These are phyloP conservation scores for button mushroom (Agaricus bisporus) DNA, from an alignment of 768 basidiomycete species.

Conservation along the genomic window DNA sequence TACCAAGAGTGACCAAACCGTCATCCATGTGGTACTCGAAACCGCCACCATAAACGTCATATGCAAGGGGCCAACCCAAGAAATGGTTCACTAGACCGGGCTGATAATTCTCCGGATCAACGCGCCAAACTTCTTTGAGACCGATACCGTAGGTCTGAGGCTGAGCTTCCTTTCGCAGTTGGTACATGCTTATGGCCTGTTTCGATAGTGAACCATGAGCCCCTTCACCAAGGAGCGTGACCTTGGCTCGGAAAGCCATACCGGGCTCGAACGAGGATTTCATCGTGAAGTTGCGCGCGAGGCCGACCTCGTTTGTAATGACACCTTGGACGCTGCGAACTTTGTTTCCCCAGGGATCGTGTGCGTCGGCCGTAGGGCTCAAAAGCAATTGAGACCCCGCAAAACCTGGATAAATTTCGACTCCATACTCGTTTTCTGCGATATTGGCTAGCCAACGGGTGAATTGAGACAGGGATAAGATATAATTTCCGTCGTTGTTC, in stretches of 20 bases:
- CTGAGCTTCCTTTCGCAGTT: slow-evolving; percentile 62
- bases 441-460: slow-evolving; percentile 85
- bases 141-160: slow-evolving; percentile 96
- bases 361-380: slow-evolving; percentile 41
- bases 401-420: slow-evolving; percentile 96
- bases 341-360: slow-evolving; percentile 31
- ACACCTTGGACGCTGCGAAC: slow-evolving; percentile 68
- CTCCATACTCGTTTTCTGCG: slow-evolving; percentile 74
- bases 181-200: slow-evolving; percentile 65
- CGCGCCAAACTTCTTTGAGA: slow-evolving; percentile 95
- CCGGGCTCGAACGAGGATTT: slow-evolving; percentile 94
- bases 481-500: slow-evolving; percentile 90
- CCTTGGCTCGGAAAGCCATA: slow-evolving; percentile 90
- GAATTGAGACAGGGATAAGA: slow-evolving; percentile 83
- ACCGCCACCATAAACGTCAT: slow-evolving; percentile 83
- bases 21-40: slow-evolving; percentile 96
- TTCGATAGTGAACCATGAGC: slow-evolving; percentile 92
- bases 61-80: slow-evolving; percentile 88
- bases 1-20: slow-evolving; percentile 81
- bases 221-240: slow-evolving; percentile 91
- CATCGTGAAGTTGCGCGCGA: slow-evolving; percentile 67
- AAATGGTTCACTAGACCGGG: slow-evolving; percentile 89
- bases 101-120: slow-evolving; percentile 54
- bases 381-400: slow-evolving; percentile 84
- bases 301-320: slow-evolving; percentile 89